Percentiles rank a stretch among this genome's conserved stretches.
phyloP scores from a whole-genome alignment of 192 early-diverging fungal genomes.

The Diversispora epigaea region DNA sequence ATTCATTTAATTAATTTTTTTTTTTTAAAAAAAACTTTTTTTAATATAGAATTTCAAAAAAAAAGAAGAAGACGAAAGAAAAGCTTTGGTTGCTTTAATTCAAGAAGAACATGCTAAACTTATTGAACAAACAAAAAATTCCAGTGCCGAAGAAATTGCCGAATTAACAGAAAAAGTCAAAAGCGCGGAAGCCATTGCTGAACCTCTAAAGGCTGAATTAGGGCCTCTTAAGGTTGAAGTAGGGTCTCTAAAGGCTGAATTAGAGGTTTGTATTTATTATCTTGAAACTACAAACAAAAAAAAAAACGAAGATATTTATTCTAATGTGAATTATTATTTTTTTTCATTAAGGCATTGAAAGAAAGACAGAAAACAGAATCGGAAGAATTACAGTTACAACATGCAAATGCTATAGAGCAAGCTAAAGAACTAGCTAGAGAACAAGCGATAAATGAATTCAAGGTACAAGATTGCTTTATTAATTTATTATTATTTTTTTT shows the following conservation, averaged over 20 bases:
- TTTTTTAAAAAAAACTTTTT: too few relatives aligned
- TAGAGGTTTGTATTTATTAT: slow-evolving; percentile 2
- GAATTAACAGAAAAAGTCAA: slow-evolving; percentile 12
- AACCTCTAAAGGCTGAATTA: slow-evolving; percentile 6
- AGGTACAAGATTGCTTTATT: neutral
- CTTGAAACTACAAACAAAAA: too few relatives aligned
- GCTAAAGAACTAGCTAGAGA: slow-evolving; percentile 10
- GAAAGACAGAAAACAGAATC: neutral
- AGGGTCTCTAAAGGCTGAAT: slow-evolving; percentile 1
- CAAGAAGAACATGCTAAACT: neutral
- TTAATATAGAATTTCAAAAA: too few relatives aligned
- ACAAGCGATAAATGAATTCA: neutral
- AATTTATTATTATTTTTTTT: neutral
- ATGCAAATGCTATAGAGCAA: neutral
- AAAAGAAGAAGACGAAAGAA: neutral
- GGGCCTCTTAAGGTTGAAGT: too few relatives aligned
- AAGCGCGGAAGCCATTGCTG: neutral
- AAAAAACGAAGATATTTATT: neutral
- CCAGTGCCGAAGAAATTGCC: neutral
- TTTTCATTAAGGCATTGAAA: neutral
- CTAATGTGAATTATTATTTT: neutral
- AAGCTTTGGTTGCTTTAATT: neutral
- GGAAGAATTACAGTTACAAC: neutral
- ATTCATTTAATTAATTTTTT: too few relatives aligned
- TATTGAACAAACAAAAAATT: neutral